Conservation (phyloP, 805 yeast genomes). For the Ascoidea asiatica region DNA sequence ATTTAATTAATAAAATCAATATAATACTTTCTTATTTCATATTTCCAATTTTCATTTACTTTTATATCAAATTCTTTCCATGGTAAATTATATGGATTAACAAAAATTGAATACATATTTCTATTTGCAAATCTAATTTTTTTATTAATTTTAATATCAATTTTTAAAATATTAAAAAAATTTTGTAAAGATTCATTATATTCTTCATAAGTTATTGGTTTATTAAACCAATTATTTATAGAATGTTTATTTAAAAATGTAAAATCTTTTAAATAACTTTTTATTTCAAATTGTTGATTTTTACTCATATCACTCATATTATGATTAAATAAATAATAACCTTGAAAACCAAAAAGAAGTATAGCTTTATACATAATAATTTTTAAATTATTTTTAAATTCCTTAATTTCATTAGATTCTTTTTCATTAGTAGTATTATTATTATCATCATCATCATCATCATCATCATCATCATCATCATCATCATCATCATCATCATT, state of each 20-base stretch:
- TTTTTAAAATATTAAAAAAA: no score
- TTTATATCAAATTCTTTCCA: no score
- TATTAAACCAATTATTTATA: no score
- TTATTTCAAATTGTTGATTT: neutral
- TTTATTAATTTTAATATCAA: no score
- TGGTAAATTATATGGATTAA: no score
- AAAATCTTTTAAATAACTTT: neutral
- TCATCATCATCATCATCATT: neutral
- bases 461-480: slow-evolving; percentile 3
- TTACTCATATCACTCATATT: neutral
- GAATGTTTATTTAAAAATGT: neutral
- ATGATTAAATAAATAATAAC: neutral
- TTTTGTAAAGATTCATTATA: no score
- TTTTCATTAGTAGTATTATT: slow-evolving; percentile 5
- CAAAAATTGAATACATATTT: no score
- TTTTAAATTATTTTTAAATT: neutral
- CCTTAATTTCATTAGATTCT: neutral
- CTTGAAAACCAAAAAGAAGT: neutral
- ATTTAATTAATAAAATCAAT: no score
- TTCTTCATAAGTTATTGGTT: no score
- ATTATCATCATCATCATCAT: slow-evolving; percentile 3
- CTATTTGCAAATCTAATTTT: no score
- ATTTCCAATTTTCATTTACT: no score
- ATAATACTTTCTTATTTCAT: no score
- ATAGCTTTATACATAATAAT: neutral